These are phyloP conservation scores for Stereocaulon alpinum DNA, from an alignment of 495 filamentous ascomycete genomes.

Conservation along the genomic window DNA sequence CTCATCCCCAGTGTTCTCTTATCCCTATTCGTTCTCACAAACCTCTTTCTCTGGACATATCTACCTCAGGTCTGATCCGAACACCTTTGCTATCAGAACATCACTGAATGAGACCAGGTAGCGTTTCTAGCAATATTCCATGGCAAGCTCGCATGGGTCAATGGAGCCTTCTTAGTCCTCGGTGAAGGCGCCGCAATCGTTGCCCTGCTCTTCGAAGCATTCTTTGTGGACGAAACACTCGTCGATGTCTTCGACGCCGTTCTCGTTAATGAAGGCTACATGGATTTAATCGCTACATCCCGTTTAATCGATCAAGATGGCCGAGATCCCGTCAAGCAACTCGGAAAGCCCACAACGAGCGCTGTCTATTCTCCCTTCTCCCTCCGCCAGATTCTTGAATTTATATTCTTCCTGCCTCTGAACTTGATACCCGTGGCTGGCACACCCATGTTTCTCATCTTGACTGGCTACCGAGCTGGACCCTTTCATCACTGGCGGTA, in stretches of 20 bases:
- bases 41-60: slow-evolving; percentile 48
- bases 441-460: slow-evolving; percentile 50
- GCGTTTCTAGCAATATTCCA: slow-evolving; percentile 57
- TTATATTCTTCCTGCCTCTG: slow-evolving; percentile 57
- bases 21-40: slow-evolving; percentile 47
- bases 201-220: slow-evolving; percentile 53
- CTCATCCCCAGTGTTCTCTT: slow-evolving; percentile 49
- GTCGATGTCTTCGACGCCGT: slow-evolving; percentile 61
- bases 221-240: slow-evolving; percentile 58
- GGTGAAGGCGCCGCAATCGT: slow-evolving; percentile 54
- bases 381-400: slow-evolving; percentile 64
- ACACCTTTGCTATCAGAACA: background rate
- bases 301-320: slow-evolving; percentile 45
- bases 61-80: background rate
- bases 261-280: slow-evolving; percentile 47
- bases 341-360: slow-evolving; percentile 48
- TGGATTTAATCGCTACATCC: slow-evolving; percentile 44
- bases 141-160: slow-evolving; percentile 48
- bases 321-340: slow-evolving; percentile 41
- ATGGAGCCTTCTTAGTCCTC: slow-evolving; percentile 53
- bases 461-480: slow-evolving; percentile 54
- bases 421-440: slow-evolving; percentile 57
- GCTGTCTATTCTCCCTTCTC: slow-evolving; percentile 59
- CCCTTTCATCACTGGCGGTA: slow-evolving; percentile 61
- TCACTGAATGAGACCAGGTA: slow-evolving; percentile 42